Percentiles rank a stretch among this genome's conserved stretches.
Conservation (phyloP, 2,329 filamentous ascomycete genomes). For the Fusarium lyarnte region DNA sequence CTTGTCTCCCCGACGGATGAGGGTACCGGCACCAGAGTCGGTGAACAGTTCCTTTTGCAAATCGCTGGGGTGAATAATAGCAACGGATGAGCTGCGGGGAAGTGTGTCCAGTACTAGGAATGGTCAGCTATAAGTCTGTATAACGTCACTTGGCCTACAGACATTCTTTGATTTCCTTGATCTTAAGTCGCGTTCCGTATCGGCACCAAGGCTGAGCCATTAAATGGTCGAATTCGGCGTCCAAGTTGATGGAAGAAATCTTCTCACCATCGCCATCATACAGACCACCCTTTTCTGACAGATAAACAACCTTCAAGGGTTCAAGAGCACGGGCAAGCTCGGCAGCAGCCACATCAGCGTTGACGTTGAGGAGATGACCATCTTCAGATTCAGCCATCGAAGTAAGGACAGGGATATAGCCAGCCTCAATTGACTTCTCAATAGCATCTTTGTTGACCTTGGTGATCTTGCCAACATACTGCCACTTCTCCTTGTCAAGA, state of each 20-base stretch:
- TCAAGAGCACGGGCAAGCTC: constrained; percentile 89
- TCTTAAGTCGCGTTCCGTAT: constrained; percentile 95
- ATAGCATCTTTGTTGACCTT: constrained; percentile 91
- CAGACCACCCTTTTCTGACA: constrained; percentile 97
- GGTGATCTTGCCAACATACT: constrained; percentile 94
- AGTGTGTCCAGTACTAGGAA: constrained; percentile 78
- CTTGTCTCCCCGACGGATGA: constrained; percentile 93
- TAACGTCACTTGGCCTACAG: not conserved
- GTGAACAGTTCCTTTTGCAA: constrained; percentile 97
- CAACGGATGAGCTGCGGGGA: constrained; percentile 91
- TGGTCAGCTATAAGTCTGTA: not conserved
- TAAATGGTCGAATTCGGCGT: constrained; percentile 92
- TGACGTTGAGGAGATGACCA: constrained; percentile 95
- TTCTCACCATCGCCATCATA: constrained; percentile 94
- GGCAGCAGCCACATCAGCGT: constrained; percentile 94
- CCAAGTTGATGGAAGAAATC: constrained; percentile 96
- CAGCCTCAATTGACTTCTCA: constrained; percentile 88
- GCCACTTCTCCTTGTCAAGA: constrained; percentile 95
- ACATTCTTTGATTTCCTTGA: constrained; percentile 90
- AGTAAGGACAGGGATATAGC: constrained; percentile 91
- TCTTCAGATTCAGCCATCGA: constrained; percentile 95
- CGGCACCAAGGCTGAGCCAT: constrained; percentile 96
- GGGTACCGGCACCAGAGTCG: constrained; percentile 90
- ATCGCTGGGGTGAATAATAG: constrained; percentile 96
- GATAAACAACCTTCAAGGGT: constrained; percentile 96